Percentiles rank a stretch among this genome's conserved stretches.
Evolutionary conservation across 176 grass and related monocot genomes (phyloP).

Genomic region (Bolboschoenus planiculmis): DNA sequence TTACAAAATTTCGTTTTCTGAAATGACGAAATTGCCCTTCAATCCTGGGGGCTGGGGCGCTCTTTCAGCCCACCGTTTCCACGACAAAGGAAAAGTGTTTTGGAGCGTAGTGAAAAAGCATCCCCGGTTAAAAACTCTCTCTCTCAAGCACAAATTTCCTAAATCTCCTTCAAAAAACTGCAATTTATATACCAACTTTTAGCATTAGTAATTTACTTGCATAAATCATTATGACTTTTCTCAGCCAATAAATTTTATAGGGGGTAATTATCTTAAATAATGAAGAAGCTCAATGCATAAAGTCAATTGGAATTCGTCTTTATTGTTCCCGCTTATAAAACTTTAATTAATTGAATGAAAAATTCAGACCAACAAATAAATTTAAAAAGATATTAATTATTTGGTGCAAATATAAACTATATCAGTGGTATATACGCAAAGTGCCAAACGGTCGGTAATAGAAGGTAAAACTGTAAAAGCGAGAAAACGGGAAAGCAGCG

Average conservation of each 20-base stretch:
- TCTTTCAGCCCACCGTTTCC: conserved; percentile 5
- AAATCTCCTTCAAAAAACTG: not conserved
- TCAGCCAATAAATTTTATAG: no score
- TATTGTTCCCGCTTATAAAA: not conserved
- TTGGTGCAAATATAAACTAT: not conserved
- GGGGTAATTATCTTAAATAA: no score
- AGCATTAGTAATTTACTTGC: no score
- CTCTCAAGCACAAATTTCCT: not conserved
- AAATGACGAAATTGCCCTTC: not conserved
- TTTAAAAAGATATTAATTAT: not conserved
- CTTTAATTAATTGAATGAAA: not conserved
- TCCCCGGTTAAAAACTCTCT: not conserved
- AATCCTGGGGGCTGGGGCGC: not conserved
- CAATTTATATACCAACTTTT: not conserved
- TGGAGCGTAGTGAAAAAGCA: conserved; percentile 13
- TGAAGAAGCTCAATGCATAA: no score
- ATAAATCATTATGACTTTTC: no score
- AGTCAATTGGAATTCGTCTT: not conserved
- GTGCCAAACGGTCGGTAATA: not conserved
- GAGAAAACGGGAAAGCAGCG: not conserved
- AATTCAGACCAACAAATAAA: not conserved
- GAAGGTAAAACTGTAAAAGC: conserved; percentile 17
- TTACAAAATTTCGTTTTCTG: no score
- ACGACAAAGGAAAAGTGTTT: not conserved
- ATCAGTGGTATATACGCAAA: not conserved